Conservation (phyloP, 2,329 filamentous ascomycete species). For the Plectosphaerella plurivora region DNA sequence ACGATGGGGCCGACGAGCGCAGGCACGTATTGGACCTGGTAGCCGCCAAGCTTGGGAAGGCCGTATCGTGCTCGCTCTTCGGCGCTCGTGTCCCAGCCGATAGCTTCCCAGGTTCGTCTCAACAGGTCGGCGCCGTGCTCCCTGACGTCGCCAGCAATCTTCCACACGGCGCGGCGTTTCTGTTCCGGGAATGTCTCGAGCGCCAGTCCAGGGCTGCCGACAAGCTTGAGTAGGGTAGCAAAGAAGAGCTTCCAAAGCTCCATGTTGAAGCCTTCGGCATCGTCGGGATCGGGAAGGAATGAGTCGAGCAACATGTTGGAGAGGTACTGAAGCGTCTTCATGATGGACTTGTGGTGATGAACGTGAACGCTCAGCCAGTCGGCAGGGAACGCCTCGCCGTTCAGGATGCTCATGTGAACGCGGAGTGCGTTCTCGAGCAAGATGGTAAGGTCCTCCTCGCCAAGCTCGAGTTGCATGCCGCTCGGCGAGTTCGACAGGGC, state of each 20-base stretch:
- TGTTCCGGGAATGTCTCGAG: slow-evolving; percentile 96
- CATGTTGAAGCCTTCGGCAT: slow-evolving; percentile 87
- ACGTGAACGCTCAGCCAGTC: slow-evolving; percentile 93
- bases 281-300: slow-evolving; percentile 83
- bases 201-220: slow-evolving; percentile 82
- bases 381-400: slow-evolving; percentile 82
- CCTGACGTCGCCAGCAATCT: slow-evolving; percentile 93
- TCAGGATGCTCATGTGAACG: slow-evolving; percentile 83
- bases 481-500: slow-evolving; percentile 71
- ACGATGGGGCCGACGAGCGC: slow-evolving; percentile 87
- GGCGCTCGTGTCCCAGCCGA: slow-evolving; percentile 86
- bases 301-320: slow-evolving; percentile 74
- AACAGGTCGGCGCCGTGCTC: slow-evolving; percentile 87
- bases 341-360: slow-evolving; percentile 85
- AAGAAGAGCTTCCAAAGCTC: slow-evolving; percentile 95
- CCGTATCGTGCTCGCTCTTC: slow-evolving; percentile 78
- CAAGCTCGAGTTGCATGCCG: slow-evolving; percentile 71
- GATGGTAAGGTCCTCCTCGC: slow-evolving; percentile 67
- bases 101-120: slow-evolving; percentile 84
- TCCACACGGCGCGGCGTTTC: slow-evolving; percentile 94
- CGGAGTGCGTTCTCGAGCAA: slow-evolving; percentile 76
- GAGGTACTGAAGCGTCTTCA: slow-evolving; percentile 80
- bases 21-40: slow-evolving; percentile 97
- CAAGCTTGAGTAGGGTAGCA: slow-evolving; percentile 79
- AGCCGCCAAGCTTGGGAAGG: slow-evolving; percentile 82